Base-by-base conservation (phyloP, 805 yeast species). In the Ogataea zsoltii region DNA sequence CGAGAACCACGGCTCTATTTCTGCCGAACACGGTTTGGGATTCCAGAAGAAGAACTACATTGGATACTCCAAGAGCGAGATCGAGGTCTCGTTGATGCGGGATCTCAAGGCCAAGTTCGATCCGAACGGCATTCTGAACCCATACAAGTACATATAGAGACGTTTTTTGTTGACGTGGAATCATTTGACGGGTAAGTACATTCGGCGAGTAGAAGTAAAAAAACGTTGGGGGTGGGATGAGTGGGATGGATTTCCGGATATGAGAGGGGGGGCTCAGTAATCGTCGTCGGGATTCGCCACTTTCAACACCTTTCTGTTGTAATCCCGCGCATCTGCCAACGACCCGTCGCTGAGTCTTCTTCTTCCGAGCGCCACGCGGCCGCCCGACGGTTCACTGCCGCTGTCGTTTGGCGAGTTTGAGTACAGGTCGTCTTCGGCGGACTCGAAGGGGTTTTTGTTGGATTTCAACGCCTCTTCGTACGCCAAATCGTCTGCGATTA, bases 1-100 rank as follows among this genome's bases (percentile, higher is more conserved):
- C 67, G 58, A 67, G 21, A 74, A 79, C 51, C 71, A 82, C 28
- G 99, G 99, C 17, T 91, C 98, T 1, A 85, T 94, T 43, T 85
- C 96, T 48, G 99, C 99, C 21, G 99, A 94, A 67, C 99, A 94
- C 65, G 99, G 99, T 13, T 75, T 94, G 46, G 99, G 99, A 0
- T 88, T 94, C 79, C 97, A 92, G 61, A 94, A 94, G 84, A 89
- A 85, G 57, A 86, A 88, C 61, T 94, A 87, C 65, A 77, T 92
- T 55, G 84, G 84, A 9, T 94, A 92, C 71, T 78, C 96, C 42
- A 94, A 91, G 74, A 79, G 80, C 52, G 82, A 76, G 11, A 70
- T 71, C 42, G 91, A 89, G 64, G 79, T 94, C 48, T 62, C 71
- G 33, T 65, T 90, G 70, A 91, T 94, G 77, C 84, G 83, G 63